phyloP scores from a whole-genome alignment of 108 stramenopile species.

The Pinguiococcus pyrenoidosus region DNA sequence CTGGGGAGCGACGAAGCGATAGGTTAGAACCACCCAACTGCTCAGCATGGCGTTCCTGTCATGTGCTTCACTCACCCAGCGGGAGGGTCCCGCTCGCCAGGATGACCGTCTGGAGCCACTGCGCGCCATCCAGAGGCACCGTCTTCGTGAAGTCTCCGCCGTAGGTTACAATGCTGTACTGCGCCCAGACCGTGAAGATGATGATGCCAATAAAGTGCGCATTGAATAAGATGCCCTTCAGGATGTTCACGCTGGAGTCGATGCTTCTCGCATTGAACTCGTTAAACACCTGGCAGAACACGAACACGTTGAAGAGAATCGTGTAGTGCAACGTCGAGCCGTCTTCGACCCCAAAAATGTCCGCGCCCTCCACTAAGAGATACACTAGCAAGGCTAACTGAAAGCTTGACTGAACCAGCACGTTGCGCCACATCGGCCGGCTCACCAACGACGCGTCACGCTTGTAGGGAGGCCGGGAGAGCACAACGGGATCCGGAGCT shows the following conservation, averaged over 20 bases:
- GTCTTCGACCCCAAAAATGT: conserved; percentile 3
- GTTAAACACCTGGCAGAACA: conserved; percentile 83
- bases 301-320: conserved; percentile 89
- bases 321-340: conserved; percentile 54
- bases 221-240: conserved; percentile 58
- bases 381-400: conserved; percentile 25
- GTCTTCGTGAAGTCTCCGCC: conserved; percentile 51
- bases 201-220: conserved; percentile 65
- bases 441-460: conserved; percentile 23
- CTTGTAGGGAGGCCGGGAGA: conserved; percentile 24
- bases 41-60: too few relatives aligned
- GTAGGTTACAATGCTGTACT: conserved; percentile 75
- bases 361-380: conserved; percentile 17
- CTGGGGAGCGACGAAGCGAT: too few relatives aligned
- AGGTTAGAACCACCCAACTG: too few relatives aligned
- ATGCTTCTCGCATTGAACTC: conserved; percentile 66
- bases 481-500: conserved; percentile 16
- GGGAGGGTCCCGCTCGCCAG: conserved; percentile 26
- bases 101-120: conserved; percentile 27
- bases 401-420: conserved; percentile 18
- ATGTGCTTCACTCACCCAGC: too few relatives aligned
- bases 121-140: conserved; percentile 17
- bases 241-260: conserved; percentile 44
- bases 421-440: conserved; percentile 27
- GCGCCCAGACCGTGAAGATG: conserved; percentile 54